Conservation (phyloP, 2,329 filamentous ascomycete genomes). For the Sodiomyces alkalinus region DNA sequence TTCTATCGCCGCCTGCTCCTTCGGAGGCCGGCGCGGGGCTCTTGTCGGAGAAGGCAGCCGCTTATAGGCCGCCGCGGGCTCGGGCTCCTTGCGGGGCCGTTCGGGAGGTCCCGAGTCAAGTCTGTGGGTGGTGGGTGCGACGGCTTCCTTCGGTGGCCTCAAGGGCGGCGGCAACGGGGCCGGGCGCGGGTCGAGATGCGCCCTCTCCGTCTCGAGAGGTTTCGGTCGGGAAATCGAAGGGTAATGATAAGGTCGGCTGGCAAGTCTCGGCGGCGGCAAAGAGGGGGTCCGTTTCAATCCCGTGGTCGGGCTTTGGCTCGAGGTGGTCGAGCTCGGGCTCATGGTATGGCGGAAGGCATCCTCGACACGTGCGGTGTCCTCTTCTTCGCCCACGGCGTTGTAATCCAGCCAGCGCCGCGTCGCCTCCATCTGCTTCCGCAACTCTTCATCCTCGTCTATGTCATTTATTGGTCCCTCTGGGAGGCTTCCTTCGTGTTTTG, state of each 20-base stretch:
- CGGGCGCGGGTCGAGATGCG: slow-evolving; percentile 7
- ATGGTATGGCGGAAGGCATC: slow-evolving; percentile 6
- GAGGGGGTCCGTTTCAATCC: too few species aligned
- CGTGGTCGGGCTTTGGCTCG: too few species aligned
- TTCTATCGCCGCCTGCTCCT: slow-evolving; percentile 11
- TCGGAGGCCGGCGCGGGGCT: slow-evolving; percentile 20
- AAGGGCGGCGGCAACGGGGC: slow-evolving; percentile 15
- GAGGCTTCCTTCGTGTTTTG: too few species aligned
- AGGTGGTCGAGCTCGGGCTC: slow-evolving; percentile 2
- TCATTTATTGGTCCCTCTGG: slow-evolving; percentile 5
- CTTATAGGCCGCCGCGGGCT: slow-evolving; percentile 3
- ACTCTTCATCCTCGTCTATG: slow-evolving; percentile 24
- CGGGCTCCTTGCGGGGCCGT: slow-evolving; percentile 5
- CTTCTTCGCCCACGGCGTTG: slow-evolving; percentile 11
- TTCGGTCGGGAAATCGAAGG: slow-evolving; percentile 38
- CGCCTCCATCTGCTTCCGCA: slow-evolving; percentile 36
- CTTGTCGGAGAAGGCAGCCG: slow-evolving; percentile 1
- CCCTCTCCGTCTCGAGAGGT: slow-evolving; percentile 28
- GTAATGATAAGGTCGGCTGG: slow-evolving; percentile 30
- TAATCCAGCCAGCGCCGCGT: slow-evolving; percentile 31
- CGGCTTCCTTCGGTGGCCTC: slow-evolving; percentile 18
- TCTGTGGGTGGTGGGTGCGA: too few species aligned
- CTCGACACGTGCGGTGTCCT: slow-evolving; percentile 7
- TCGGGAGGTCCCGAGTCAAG: slow-evolving; percentile 4
- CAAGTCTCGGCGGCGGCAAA: slow-evolving; percentile 5